These are phyloP conservation scores for Rhizopogon vesiculosus DNA, from an alignment of 768 basidiomycete genomes.

Conservation along the genomic window DNA sequence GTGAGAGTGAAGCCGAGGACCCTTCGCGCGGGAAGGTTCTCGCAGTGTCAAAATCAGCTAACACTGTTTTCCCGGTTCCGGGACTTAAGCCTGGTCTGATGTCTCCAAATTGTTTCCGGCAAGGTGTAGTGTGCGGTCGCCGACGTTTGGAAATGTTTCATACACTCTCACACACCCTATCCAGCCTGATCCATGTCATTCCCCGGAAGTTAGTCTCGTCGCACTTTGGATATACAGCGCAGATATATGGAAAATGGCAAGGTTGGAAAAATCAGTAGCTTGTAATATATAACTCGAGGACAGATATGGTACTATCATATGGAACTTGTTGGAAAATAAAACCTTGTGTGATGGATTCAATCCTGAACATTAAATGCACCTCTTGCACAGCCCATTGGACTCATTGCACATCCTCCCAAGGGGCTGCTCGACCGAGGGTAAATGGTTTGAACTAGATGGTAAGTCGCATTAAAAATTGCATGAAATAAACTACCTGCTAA, in stretches of 20 bases:
- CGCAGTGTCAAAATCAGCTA: no score
- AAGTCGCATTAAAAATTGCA: background rate
- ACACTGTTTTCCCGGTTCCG: no score
- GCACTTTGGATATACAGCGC: slow-evolving; percentile 9
- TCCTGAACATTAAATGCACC: background rate
- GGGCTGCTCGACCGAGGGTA: background rate
- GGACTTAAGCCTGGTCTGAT: no score
- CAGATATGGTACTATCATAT: no score
- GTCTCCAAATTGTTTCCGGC: no score
- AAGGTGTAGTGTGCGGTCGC: no score
- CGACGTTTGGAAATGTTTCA: background rate
- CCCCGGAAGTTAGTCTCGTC: slow-evolving; percentile 18
- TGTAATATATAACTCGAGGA: no score
- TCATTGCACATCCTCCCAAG: background rate
- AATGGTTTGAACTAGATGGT: background rate
- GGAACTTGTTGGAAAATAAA: background rate
- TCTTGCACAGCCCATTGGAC: background rate
- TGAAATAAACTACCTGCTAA: background rate
- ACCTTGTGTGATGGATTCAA: background rate
- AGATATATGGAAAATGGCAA: slow-evolving; percentile 19
- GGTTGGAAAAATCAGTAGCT: background rate
- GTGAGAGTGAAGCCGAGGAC: background rate
- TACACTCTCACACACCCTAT: background rate
- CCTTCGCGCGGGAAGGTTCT: background rate
- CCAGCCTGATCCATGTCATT: slow-evolving; percentile 9